A percentile compares a stretch with the other conserved stretches of the same genome.
Conservation (phyloP, 2,329 filamentous ascomycete species). For the Trichoderma afroharzianum region DNA sequence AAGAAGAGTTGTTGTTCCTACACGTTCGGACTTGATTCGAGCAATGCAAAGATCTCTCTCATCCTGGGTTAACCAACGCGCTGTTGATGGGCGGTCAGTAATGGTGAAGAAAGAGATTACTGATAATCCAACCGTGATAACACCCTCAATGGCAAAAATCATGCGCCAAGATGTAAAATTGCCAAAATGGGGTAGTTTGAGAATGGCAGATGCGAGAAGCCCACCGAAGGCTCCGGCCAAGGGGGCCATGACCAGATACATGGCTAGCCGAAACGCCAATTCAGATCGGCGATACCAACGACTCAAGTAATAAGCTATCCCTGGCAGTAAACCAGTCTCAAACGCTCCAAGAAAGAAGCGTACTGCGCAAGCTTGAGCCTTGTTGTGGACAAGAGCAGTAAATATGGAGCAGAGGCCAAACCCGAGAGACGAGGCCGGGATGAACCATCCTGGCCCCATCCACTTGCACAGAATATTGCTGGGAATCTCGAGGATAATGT, state of each 20-base stretch:
- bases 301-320: not conserved
- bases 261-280: not conserved
- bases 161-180: constrained; percentile 58
- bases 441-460: not conserved
- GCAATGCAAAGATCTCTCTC: not conserved
- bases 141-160: constrained; percentile 68
- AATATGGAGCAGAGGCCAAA: not conserved
- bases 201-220: constrained; percentile 60
- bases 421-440: not conserved
- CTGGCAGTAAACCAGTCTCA: not conserved
- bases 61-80: constrained; percentile 49
- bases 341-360: not conserved
- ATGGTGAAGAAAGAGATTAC: constrained; percentile 60
- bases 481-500: not conserved
- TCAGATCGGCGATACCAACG: not conserved
- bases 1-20: not conserved
- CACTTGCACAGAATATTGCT: not conserved
- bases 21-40: not conserved
- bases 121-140: constrained; percentile 52
- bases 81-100: constrained; percentile 66
- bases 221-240: constrained; percentile 70
- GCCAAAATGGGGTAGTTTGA: constrained; percentile 58
- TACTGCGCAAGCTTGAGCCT: not conserved
- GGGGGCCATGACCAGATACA: constrained; percentile 46
- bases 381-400: not conserved